Evolutionary conservation across 805 yeast species (phyloP), one percentile per base, ranked within the genome.

Genomic region (Candida maris): DNA sequence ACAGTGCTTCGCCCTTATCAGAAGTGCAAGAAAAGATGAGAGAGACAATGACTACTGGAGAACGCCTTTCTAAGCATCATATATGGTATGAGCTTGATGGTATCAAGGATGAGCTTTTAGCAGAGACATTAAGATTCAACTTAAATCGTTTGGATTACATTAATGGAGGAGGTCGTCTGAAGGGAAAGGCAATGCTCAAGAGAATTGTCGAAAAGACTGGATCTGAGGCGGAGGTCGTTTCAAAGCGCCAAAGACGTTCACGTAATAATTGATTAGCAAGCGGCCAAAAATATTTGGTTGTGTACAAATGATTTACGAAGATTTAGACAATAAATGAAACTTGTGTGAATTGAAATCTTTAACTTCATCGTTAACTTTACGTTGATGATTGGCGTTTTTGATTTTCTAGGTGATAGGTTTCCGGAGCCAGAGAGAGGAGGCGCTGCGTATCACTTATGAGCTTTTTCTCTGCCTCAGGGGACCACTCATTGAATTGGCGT

Each of bases 51-150:
- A 64, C 66, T 12, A 64, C 60, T 14, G 95, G 96, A 2, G 66
- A 68, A 1, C 68, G 87, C 39, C 61, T 78, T 3, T 64, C 81
- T 5, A 75, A 75, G 22, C 76, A 77, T 48, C 74, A 82, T 54
- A 64, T 87, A 15, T 88, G 96, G 96, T 85, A 81, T 51, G 86
- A 84, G 49, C 68, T 91, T 8, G 93, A 84, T 57, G 89, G 87
- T 1, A 70, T 74, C 30, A 74, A 77, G 36, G 93, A 85, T 54
- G 85, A 79, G 44, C 59, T 61, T 1, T 49, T 83, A 31, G 84
- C 85, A 0, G 93, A 85, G 48, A 65, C 68, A 6, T 57, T 83
- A 26, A 68, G 94, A 48, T 65, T 67, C 30, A 79, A 75, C 38
- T 58, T 81, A 34, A 70, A 68, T 37, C 55, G 65, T 23, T 35